Base-by-base conservation (phyloP, 2,329 filamentous ascomycete species). In the Raffaelea arxii region DNA sequence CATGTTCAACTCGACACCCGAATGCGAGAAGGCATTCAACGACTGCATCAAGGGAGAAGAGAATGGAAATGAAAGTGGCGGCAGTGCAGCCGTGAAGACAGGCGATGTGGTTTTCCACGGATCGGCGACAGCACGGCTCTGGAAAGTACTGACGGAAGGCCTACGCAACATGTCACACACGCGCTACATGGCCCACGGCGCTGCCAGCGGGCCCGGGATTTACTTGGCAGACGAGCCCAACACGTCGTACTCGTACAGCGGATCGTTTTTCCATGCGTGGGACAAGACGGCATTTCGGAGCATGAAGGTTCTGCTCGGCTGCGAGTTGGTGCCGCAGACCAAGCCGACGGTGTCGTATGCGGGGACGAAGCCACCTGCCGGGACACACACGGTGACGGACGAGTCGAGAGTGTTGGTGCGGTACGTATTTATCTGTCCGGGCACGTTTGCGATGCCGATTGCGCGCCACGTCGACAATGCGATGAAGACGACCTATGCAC, bases 371-470 rank as follows among this genome's bases (percentile, higher is more conserved):
- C 43, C 43, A 6, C 47, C 47, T 3, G 14, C 43, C 2, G 46
- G 47, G 5, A 51, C 44, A 18, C 51, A 55, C 37, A 45, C 48
- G 23, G 49, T 54, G 11, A 43, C 44, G 3, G 51, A 53, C 25
- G 50, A 51, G 45, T 46, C 41, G 30, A 41, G 51, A 23, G 49
- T 57, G 19, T 46, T 51, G 9, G 51, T 58, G 24, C 47, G 56
- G n/a, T 58, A 58, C 43, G 49, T 58, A 3, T 54, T 58, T 21
- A 39, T 58, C 23, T 55, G 52, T 24, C 52, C 55, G 6, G 23
- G 23, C n/a, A 43, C 27, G 4, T 57, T 50, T 41, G 19, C 12
- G 18, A 41, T 51, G 44, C 55, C 55, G 9, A 44, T 43, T n/a
- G 46, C 46, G 35, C 50, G 51, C 27, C 49, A 52, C 22, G 46